Percentiles rank a stretch among this genome's conserved stretches.
Evolutionary conservation across 2,329 filamentous ascomycete species (phyloP).

Genomic region (Westerdykella aurantiaca): DNA sequence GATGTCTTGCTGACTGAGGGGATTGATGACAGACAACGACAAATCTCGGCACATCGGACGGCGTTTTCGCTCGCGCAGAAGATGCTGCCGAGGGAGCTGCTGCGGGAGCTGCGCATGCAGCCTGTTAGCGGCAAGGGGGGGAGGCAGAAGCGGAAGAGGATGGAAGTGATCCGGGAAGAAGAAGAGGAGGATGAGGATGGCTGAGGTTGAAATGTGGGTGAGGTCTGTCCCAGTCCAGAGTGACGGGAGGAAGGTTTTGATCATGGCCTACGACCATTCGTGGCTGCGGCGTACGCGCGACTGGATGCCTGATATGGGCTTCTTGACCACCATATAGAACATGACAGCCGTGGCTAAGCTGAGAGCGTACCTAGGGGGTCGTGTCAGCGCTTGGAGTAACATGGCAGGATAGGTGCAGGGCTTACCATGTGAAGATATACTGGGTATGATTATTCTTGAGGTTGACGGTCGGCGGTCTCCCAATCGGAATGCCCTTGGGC

Average conservation of each 20-base stretch:
- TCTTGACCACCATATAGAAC: constrained; percentile 92
- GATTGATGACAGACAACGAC: constrained; percentile 61
- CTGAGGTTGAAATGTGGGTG: constrained; percentile 20
- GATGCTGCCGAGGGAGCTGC: constrained; percentile 72
- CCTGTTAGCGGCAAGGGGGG: constrained; percentile 43
- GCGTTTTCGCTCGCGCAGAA: constrained; percentile 80
- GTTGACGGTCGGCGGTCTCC: constrained; percentile 81
- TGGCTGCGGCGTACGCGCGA: constrained; percentile 71
- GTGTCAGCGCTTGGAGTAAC: constrained; percentile 11
- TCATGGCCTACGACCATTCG: constrained; percentile 55
- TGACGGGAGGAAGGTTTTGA: neutral
- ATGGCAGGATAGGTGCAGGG: neutral
- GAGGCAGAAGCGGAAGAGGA: constrained; percentile 37
- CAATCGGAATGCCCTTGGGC: constrained; percentile 80
- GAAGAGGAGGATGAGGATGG: constrained; percentile 36
- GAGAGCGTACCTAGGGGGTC: constrained; percentile 69
- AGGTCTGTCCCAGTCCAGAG: neutral
- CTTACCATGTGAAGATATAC: constrained; percentile 98
- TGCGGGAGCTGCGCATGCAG: constrained; percentile 72
- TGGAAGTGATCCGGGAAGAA: constrained; percentile 40
- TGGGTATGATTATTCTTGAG: constrained; percentile 94
- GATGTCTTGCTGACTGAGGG: constrained; percentile 24
- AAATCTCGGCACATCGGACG: constrained; percentile 64
- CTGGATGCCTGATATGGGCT: constrained; percentile 67
- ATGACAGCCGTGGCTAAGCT: constrained; percentile 83